Evolutionary conservation across 2,329 filamentous ascomycete species (phyloP), one percentile per base, ranked within the genome.

Genomic region (Tolypocladium cylindrosporum): DNA sequence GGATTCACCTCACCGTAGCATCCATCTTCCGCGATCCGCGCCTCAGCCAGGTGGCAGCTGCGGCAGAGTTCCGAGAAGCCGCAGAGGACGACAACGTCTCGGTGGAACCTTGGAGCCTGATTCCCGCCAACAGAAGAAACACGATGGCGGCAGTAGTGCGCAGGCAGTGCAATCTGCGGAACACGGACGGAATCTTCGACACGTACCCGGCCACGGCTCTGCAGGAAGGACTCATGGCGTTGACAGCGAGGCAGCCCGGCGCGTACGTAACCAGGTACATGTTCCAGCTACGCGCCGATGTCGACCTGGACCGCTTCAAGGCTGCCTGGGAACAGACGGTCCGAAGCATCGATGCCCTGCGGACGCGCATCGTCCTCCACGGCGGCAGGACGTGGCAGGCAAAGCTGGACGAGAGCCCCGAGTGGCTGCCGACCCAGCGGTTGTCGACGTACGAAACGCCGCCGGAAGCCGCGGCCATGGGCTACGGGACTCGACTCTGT

Each of bases 161-260:
- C 14, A 42, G n/a, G n/a, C 40, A 42, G n/a, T 42, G 40, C n/a
- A 45, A 45, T 24, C n/a, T 11, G n/a, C 10, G 42, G 24, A n/a
- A 21, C 16, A 69, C 50, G 16, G 39, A 45, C 24, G 42, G 19
- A 4, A 45, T 51, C 8, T 21, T 14, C 13, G 73, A 77, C 56
- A 60, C 71, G 1, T 77, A 73, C 52, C 74, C 74, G 10, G 75
- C 73, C 62, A 73, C 73, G 6, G 67, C 70, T 1, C 65, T 77
- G 1, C 75, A 78, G 55, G 72, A 73, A 57, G 74, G 72, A 2
- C 66, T 78, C 1, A 63, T 78, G 27, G 69, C 73, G 0, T 59
- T 75, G 0, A 65, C 73, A 0, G 63, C 61, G 16, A 68, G 68
- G 48, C 63, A 70, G 16, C 54, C 64, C 0, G 72, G 72, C 3